phyloP scores from a whole-genome alignment of 805 yeast species.

The Candida tibetensis region DNA sequence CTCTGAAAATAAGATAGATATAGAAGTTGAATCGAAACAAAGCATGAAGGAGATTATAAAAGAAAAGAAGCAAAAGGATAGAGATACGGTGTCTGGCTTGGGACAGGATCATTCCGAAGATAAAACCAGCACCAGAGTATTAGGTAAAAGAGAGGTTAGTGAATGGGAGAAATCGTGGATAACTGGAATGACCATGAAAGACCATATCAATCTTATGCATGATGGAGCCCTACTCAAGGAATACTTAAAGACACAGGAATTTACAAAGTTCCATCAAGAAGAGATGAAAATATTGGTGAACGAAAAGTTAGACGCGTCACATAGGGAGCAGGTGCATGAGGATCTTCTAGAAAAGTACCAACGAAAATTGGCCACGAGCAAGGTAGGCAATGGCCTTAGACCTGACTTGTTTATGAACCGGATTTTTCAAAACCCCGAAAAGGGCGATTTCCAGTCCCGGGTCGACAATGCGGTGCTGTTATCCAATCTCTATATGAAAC shows the following conservation, averaged over 20 bases:
- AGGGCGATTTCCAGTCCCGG: background rate
- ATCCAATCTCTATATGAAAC: background rate
- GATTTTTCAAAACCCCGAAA: slow-evolving; percentile 14
- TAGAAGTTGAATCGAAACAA: too few species aligned
- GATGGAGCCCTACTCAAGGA: slow-evolving; percentile 25
- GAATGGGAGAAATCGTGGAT: background rate
- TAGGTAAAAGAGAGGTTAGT: background rate
- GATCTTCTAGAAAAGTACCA: slow-evolving; percentile 10
- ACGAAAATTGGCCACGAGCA: slow-evolving; percentile 7
- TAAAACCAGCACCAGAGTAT: background rate
- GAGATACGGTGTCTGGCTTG: background rate
- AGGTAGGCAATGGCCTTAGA: slow-evolving; percentile 20
- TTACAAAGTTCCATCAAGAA: slow-evolving; percentile 27
- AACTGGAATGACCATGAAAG: background rate
- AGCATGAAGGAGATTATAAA: too few species aligned
- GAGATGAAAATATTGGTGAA: slow-evolving; percentile 22
- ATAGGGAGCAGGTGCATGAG: background rate
- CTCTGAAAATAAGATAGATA: background rate
- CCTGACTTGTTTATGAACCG: slow-evolving; percentile 27
- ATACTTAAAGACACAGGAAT: slow-evolving; percentile 18
- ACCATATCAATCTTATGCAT: slow-evolving; percentile 16
- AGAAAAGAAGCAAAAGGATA: background rate
- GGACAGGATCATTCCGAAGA: background rate
- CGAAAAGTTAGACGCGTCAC: background rate
- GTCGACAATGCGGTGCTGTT: slow-evolving; percentile 1